Base-by-base conservation (phyloP, 1,284 basidiomycete species). In the Vanrija pseudolonga region DNA sequence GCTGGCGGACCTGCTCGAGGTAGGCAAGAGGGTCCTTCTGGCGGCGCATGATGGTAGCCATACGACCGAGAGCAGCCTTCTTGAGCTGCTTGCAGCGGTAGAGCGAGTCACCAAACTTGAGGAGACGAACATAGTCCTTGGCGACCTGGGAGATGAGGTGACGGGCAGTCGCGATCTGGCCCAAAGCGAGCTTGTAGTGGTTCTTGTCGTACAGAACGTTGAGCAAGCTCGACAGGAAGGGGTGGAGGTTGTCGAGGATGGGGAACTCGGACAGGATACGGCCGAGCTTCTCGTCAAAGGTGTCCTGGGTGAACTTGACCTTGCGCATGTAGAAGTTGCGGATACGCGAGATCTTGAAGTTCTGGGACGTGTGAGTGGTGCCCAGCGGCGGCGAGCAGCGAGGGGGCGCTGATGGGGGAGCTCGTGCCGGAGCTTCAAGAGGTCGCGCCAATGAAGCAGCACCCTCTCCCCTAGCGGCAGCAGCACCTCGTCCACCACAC, bases 141-240 rank as follows among this genome's bases (percentile, higher is more conserved):
- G 88, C 89, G 57, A 97, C 89, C 53, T 94, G 89, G 76, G 95
- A 90, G 66, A 97, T 95, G 47, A 97, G 81, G 81, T 97, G 93
- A 47, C 88, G 83, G 2, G 89, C 89, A 1, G 93, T 97, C 61
- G 93, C 87, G 59, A 97, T 84, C 74, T 97, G 93, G 61, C 94
- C 93, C 22, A 97, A 81, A 5, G 93, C 93, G 50, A 97, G 88
- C 79, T 96, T 97, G 84, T 96, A 97, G 74, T 97, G 93, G 72
- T 96, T 96, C 80, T 96, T 97, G 83, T 97, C 93, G 78, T 97
- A 97, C 36, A 97, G 82, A 12, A 97, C 93, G 74, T 97, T 97
- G 81, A 97, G 85, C 32, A 97, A 81, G 3, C 90, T 93, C 4
- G 91, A 84, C 24, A 96, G 81, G 81, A 97, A 97, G 3, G 93